Base-by-base conservation (phyloP, 1,284 basidiomycete species). In the Chondrostereum purpureum region DNA sequence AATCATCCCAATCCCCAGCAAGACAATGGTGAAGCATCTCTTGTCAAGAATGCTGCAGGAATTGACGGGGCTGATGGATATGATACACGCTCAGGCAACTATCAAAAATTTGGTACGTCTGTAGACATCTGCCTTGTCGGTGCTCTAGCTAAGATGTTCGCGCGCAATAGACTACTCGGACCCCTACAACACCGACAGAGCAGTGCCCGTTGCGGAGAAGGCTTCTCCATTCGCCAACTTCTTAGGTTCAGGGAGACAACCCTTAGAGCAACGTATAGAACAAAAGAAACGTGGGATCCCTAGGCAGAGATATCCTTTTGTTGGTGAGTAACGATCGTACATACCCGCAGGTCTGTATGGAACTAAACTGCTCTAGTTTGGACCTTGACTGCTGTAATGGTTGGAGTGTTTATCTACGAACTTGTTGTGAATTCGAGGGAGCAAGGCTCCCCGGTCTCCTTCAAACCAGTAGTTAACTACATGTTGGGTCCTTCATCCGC, bases 401-500 rank as follows among this genome's bases (percentile, higher is more conserved):
- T 83, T 12, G 77, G 73, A 2, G 70, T 90, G 20, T 77, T 88
- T 50, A 82, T 91, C 18, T 87, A 85, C 52, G 91, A 93, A 62
- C 69, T 92, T 12, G 77, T 90, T 11, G 67, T 79, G 18, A 92
- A 94, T 58, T 61, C 69, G 43, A 72, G 76, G 53, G 74, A 78
- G 5, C 88, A 90, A 57, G 90, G 91, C 0, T 79, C 75, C 3
- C 86, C 87, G 0, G 71, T 94, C 34, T 90, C 91, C 1, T 81
- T 89, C 59, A 85, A 88, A 73, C 90, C 89, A 2, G 72, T 72
- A 10, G 81, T 94, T 52, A 96, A 96, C 60, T 86, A 85, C 5
- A 96, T 97, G 92, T 70, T 93, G 20, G 94, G 94, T 0, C 94
- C 94, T 0, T 87, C 90, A 0, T 77, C 78, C 34, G 82, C 83